Percentiles rank a stretch among this genome's conserved stretches.
phyloP scores from a whole-genome alignment of 331 rosid genomes.

The Spiraea crenata region DNA sequence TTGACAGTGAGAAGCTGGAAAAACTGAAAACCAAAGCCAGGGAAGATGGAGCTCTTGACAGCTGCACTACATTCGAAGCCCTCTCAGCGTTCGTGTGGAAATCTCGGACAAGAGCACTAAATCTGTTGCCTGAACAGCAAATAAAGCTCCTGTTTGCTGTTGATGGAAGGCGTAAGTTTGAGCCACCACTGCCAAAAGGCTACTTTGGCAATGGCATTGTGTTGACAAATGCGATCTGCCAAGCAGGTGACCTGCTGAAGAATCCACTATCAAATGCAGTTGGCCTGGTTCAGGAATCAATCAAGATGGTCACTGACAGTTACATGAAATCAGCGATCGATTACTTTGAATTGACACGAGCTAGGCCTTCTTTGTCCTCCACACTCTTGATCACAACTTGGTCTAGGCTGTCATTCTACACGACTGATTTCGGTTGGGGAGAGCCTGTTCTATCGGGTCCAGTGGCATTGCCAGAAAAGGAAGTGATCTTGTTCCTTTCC shows the following conservation, averaged over 20 bases:
- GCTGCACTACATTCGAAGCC: slow-evolving; percentile 70
- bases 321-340: slow-evolving; percentile 78
- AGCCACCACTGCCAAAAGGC: slow-evolving; percentile 65
- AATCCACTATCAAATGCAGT: slow-evolving; percentile 59
- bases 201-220: slow-evolving; percentile 77
- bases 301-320: slow-evolving; percentile 60
- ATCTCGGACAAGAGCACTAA: slow-evolving; percentile 59
- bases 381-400: slow-evolving; percentile 80
- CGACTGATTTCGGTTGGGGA: slow-evolving; percentile 84
- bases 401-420: slow-evolving; percentile 63
- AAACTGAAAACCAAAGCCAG: slow-evolving; percentile 52
- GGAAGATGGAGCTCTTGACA: slow-evolving; percentile 48
- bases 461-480: slow-evolving; percentile 75
- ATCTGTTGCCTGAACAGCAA: slow-evolving; percentile 49
- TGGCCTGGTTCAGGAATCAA: slow-evolving; percentile 57
- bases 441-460: slow-evolving; percentile 74
- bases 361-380: slow-evolving; percentile 69
- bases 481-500: slow-evolving; percentile 66
- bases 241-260: slow-evolving; percentile 52
- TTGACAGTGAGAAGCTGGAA: slow-evolving; percentile 59
- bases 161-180: slow-evolving; percentile 62
- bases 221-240: slow-evolving; percentile 54
- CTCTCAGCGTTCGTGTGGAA: slow-evolving; percentile 79
- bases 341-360: slow-evolving; percentile 63
- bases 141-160: slow-evolving; percentile 82